These are phyloP conservation scores for Botryotinia globosa DNA, from an alignment of 2,329 filamentous ascomycete genomes.

Conservation along the genomic window DNA sequence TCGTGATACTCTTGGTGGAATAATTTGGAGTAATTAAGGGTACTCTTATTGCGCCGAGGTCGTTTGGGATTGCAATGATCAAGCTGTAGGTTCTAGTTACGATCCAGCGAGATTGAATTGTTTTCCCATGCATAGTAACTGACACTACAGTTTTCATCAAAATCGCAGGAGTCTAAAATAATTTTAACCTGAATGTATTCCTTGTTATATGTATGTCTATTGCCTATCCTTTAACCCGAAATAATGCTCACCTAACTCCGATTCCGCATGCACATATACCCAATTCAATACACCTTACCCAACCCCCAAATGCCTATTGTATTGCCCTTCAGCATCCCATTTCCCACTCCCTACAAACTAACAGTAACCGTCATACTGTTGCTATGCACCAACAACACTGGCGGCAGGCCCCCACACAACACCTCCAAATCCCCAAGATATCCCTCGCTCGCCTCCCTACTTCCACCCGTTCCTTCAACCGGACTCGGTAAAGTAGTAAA, in stretches of 20 bases:
- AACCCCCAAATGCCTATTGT: too few species aligned
- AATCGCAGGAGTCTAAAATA: background rate
- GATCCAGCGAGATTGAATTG: background rate
- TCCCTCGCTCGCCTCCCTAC: slow-evolving; percentile 30
- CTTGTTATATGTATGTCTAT: background rate
- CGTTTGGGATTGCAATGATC: background rate
- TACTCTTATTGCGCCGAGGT: background rate
- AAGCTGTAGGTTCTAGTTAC: background rate
- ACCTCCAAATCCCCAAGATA: slow-evolving; percentile 35
- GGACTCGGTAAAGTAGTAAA: slow-evolving; percentile 84
- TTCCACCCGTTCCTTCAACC: slow-evolving; percentile 33
- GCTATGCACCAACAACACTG: slow-evolving; percentile 28
- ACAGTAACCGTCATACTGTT: slow-evolving; percentile 32
- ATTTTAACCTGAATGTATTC: background rate
- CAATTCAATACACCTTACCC: too few species aligned
- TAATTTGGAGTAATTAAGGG: background rate
- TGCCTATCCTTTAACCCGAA: background rate
- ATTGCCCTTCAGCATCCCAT: background rate
- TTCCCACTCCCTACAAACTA: slow-evolving; percentile 10
- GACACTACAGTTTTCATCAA: too few species aligned
- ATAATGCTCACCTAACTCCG: background rate
- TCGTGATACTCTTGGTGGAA: background rate
- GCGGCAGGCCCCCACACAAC: slow-evolving; percentile 26
- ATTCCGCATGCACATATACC: background rate
- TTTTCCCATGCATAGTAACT: background rate